Evolutionary conservation across 305 asterid genomes (phyloP).

Genomic region (Solanum hybrid): DNA sequence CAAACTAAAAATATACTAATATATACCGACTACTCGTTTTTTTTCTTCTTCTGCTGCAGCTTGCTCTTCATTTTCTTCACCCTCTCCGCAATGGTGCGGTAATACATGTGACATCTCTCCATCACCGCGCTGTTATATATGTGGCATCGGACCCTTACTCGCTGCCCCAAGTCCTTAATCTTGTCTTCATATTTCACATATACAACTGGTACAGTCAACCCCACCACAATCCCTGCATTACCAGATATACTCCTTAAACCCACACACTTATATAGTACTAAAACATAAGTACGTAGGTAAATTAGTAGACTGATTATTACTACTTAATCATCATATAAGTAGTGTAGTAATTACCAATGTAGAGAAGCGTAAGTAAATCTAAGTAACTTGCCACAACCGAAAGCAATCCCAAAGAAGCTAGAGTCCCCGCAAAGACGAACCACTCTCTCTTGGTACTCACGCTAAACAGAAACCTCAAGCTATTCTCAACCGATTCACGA

Average conservation of each 20-base stretch:
- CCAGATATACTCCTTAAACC: not conserved
- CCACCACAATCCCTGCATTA: slow-evolving; percentile 31
- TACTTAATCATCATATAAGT: not conserved
- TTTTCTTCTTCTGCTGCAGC: slow-evolving; percentile 30
- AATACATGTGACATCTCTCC: slow-evolving; percentile 6
- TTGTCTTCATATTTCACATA: slow-evolving; percentile 39
- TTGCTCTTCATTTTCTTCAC: slow-evolving; percentile 14
- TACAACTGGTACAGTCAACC: slow-evolving; percentile 30
- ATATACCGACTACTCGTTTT: slow-evolving; percentile 23
- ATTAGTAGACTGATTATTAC: not conserved
- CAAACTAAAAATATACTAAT: not conserved
- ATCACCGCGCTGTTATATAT: not conserved
- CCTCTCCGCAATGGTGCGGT: slow-evolving; percentile 18
- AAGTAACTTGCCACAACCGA: slow-evolving; percentile 26
- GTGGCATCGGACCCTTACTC: slow-evolving; percentile 13
- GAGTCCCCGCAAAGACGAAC: slow-evolving; percentile 32
- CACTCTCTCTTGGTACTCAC: slow-evolving; percentile 39
- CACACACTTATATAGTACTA: not conserved
- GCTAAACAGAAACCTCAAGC: slow-evolving; percentile 30
- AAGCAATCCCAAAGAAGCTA: slow-evolving; percentile 17
- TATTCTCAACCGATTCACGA: slow-evolving; percentile 20
- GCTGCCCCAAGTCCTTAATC: slow-evolving; percentile 23
- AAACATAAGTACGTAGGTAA: not conserved
- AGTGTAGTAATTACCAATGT: slow-evolving; percentile 25
- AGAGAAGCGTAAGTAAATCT: slow-evolving; percentile 41